Evolutionary conservation across 2,329 filamentous ascomycete genomes (phyloP).

Genomic region (Cytospora chrysosperma): DNA sequence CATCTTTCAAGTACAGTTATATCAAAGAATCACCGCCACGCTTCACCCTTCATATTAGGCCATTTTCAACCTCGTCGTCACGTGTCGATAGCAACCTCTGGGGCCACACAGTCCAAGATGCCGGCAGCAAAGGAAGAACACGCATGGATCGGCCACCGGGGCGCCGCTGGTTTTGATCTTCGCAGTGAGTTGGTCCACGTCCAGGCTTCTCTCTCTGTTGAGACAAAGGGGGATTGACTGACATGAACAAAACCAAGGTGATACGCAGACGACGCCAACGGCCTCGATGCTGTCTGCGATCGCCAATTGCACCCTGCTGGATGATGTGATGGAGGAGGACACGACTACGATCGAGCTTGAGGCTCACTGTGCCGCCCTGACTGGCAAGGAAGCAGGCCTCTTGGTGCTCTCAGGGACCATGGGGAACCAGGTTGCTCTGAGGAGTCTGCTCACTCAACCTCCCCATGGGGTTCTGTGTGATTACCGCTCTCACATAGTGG

Average conservation of each 20-base stretch:
- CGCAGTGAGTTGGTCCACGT: constrained; percentile 35
- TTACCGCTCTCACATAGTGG: constrained; percentile 72
- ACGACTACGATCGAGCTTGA: constrained; percentile 75
- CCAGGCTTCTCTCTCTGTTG: not conserved
- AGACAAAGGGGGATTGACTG: not conserved
- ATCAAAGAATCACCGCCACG: not conserved
- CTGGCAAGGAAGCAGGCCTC: constrained; percentile 73
- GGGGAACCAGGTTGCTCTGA: constrained; percentile 85
- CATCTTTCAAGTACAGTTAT: not conserved
- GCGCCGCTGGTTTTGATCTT: constrained; percentile 40
- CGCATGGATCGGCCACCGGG: constrained; percentile 40
- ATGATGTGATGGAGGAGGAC: constrained; percentile 84
- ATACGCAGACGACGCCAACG: constrained; percentile 70
- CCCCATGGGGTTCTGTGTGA: constrained; percentile 82
- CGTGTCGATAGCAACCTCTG: not conserved
- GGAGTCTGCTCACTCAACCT: constrained; percentile 74
- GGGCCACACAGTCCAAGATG: constrained; percentile 8
- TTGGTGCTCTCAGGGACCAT: constrained; percentile 90
- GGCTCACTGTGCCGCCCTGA: constrained; percentile 67
- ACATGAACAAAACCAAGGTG: constrained; percentile 37
- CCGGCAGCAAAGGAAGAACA: constrained; percentile 21
- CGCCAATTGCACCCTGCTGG: constrained; percentile 68
- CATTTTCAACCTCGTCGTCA: not conserved
- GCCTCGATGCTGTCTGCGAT: constrained; percentile 80
- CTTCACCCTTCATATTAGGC: not conserved